Base-by-base conservation (phyloP, 495 filamentous ascomycete genomes). In the Penicilliopsis zonata region DNA sequence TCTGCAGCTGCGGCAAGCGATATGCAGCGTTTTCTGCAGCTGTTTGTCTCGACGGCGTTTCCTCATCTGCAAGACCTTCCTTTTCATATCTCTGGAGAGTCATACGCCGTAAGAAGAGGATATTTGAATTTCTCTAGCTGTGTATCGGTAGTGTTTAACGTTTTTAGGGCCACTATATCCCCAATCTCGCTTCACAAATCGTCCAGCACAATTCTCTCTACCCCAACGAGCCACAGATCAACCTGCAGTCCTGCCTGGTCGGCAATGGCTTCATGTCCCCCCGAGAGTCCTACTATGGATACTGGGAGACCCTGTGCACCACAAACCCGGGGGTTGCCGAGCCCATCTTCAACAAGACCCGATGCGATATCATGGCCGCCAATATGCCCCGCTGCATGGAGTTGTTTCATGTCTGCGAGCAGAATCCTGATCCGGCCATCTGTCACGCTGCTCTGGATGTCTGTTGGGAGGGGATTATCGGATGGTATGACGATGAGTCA, bases 291-390 rank as follows among this genome's bases (percentile, higher is more conserved):
- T 28, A 23, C 7, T 65, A 49, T 30, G 59, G 61, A 12, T 60
- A 63, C 37, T 65, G 55, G 52, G 59, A 63, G 41, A 63, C 61
- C 0, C 53, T 63, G 9, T 63, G 61, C 39, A 61, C 55, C 0
- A 61, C 57, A 2, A 63, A 65, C 27, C 59, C 59, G 2, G 54
- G 52, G 13, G 43, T 63, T 30, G 13, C 40, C 3, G 33, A 38
- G n/a, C 59, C 59, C 13, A 42, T 64, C 1, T 63, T 63, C 46
- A 65, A 63, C 31, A 22, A 47, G 14, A 63, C 61, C 0, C 42
- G 61, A 26, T 65, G 61, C 32, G 52, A 65, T 30, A 59, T 58
- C 19, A 53, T 65, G 37, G 58, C 61, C 2, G 36, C 47, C 0
- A 58, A 56, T 26, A 46, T 63, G 35, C 58, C 61, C 16, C 58